Percentiles rank a stretch among this genome's conserved stretches.
Conservation (phyloP, 306 rosid genomes). For the Cicer pinnatifidum region DNA sequence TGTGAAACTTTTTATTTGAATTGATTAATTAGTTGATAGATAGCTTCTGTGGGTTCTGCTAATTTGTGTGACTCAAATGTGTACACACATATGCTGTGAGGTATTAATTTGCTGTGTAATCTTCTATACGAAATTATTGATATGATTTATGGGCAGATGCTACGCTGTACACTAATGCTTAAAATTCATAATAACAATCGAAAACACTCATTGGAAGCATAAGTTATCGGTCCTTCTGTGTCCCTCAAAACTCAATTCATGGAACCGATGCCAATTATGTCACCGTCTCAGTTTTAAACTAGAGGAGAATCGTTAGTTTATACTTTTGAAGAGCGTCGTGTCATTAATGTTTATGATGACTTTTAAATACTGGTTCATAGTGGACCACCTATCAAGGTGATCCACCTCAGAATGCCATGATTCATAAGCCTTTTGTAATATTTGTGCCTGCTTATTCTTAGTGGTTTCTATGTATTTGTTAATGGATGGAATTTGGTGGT, state of each 20-base stretch:
- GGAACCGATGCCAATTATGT: too few relatives aligned
- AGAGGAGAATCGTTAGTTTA: too few relatives aligned
- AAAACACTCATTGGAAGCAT: too few relatives aligned
- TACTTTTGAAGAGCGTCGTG: too few relatives aligned
- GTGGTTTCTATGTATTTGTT: not conserved
- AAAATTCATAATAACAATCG: too few relatives aligned
- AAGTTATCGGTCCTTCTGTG: too few relatives aligned
- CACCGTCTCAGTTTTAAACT: too few relatives aligned
- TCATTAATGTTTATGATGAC: too few relatives aligned
- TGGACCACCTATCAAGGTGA: too few relatives aligned
- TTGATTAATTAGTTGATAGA: not conserved
- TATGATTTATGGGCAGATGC: not conserved
- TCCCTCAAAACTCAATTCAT: too few relatives aligned
- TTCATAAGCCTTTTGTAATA: not conserved
- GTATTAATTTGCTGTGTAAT: constrained; percentile 3
- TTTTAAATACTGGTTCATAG: too few relatives aligned
- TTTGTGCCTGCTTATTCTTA: not conserved
- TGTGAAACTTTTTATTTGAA: constrained; percentile 18
- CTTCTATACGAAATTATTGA: not conserved
- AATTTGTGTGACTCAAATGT: not conserved
- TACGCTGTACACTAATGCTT: too few relatives aligned
- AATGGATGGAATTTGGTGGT: constrained; percentile 14
- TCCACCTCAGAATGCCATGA: not conserved
- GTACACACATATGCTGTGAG: constrained; percentile 11
- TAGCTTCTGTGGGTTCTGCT: constrained; percentile 11